Evolutionary conservation across 352 stramenopile species (phyloP), one percentile per base, ranked within the genome.

Genomic region (Lagenidium sp.): DNA sequence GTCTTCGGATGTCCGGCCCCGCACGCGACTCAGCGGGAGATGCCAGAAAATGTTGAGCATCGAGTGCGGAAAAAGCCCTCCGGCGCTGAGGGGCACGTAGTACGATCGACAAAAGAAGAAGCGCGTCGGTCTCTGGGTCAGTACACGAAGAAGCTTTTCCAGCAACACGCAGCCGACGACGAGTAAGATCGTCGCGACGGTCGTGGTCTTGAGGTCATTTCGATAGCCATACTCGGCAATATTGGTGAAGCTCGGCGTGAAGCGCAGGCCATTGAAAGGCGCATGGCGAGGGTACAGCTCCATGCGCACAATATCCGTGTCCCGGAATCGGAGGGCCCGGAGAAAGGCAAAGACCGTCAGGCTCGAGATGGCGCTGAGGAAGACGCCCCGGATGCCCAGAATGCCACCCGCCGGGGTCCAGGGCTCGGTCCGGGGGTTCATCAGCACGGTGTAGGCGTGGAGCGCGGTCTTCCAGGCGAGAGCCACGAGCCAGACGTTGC

Each of bases 401-500:
- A 32, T 8, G 8, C 28, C 28, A 15, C 15, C 28, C 15, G 28
- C 15, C 8, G 28, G 28, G 8, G 28, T 32, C 28, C 28, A 32
- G 28, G 8, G 8, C 8, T 15, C 8, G 28, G 8, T 15, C 8
- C 28, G 28, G n/a, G n/a, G n/a, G n/a, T n/a, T n/a, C n/a, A n/a
- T n/a, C n/a, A n/a, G n/a, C n/a, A n/a, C n/a, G n/a, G n/a, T n/a
- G n/a, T n/a, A n/a, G n/a, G n/a, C n/a, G n/a, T n/a, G n/a, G n/a
- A 42, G 25, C 11, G 50, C 19, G 5, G 47, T 2, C 21, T 62
- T 66, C 35, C 46, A 53, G 3, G 36, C 13, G 0, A 60, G 29
- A 11, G 38, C 57, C 12, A 66, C 10, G 10, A 52, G 18, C 63
- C 60, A 75, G 7, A 62, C 11, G 31, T 65, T 65, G 10, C 63